Evolutionary conservation across 345 rosid species (phyloP).

Genomic region (Sisymbrium altissimum): DNA sequence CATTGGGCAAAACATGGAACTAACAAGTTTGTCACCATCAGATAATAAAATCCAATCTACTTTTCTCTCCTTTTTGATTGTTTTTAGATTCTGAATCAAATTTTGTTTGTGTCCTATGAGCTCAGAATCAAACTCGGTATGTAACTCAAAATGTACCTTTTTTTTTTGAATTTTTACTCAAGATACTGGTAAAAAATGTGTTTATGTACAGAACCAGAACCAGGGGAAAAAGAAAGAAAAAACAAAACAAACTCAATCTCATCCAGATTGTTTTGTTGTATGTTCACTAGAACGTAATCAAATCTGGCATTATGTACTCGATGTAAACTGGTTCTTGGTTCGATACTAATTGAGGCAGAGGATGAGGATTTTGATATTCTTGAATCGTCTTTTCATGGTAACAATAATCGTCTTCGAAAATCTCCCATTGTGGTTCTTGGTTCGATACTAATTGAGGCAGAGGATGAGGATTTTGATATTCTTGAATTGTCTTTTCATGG

Average conservation of each 20-base stretch:
- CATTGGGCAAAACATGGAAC: slow-evolving; percentile 99
- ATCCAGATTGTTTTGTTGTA: slow-evolving; percentile 5
- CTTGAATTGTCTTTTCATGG: not conserved
- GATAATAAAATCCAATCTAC: slow-evolving; percentile 34
- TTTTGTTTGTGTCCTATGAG: not conserved
- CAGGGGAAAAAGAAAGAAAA: not conserved
- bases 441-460: no score
- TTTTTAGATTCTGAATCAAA: slow-evolving; percentile 1
- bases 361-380: slow-evolving; percentile 11
- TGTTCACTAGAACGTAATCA: slow-evolving; percentile 33
- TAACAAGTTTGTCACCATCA: slow-evolving; percentile 93
- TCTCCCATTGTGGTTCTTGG: no score
- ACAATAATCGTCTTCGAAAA: slow-evolving; percentile 26
- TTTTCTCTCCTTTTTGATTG: not conserved
- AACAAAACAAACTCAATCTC: slow-evolving; percentile 1
- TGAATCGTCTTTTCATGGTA: not conserved
- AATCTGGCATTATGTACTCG: slow-evolving; percentile 32
- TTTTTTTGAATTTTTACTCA: slow-evolving; percentile 10
- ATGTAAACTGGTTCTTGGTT: slow-evolving; percentile 27
- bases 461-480: slow-evolving; percentile 12
- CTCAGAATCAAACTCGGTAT: slow-evolving; percentile 5
- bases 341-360: slow-evolving; percentile 10
- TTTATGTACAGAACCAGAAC: slow-evolving; percentile 33
- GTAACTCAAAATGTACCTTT: slow-evolving; percentile 27
- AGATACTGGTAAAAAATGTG: slow-evolving; percentile 20